Base-by-base conservation (phyloP, 1,284 basidiomycete genomes). In the Heliocybe sulcata region DNA sequence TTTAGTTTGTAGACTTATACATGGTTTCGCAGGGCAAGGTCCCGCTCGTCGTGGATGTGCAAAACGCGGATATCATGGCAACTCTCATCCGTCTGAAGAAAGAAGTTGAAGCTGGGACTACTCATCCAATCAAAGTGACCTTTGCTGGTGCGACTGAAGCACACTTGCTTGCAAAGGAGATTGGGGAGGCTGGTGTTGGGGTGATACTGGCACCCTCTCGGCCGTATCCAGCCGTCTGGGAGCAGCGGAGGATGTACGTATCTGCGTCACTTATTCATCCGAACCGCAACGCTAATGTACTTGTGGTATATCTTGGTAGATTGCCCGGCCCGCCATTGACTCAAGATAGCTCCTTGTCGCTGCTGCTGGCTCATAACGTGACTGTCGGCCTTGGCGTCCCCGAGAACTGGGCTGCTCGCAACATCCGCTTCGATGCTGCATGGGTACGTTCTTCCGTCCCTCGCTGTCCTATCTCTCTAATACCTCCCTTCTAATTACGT, bases 141-240 rank as follows among this genome's bases (percentile, higher is more conserved):
- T 82, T 92, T 61, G 71, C 79, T 42, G 90, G 90, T n/a, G 92
- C 80, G 0, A 72, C 79, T 0, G 91, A 94, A 69, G 79, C 87
- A 1, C 80, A 89, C 67, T 69, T 87, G 20, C 68, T 94, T 53
- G 91, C 91, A 0, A 69, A 80, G 48, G 83, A 92, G 60, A 80
- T 94, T 33, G 81, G 87, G 61, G 65, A 67, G 27, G 82, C 84
- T 1, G 69, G 79, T 51, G 79, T 93, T 14, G 85, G 86, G 14
- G 89, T 94, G 26, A 83, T 96, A 56, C 69, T 91, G 73, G 61
- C 81, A 58, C 68, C 81, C 61, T 64, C 76, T 12, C 75, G 77
- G 57, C 79, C 85, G 6, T 87, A 80, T 73, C 84, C 88, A 1
- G 64, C 65, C 25, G 74, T 74, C 1, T 94, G 90, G 87, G 85